Base-by-base conservation (phyloP, 768 basidiomycete genomes). In the Coprinellus micaceus region DNA sequence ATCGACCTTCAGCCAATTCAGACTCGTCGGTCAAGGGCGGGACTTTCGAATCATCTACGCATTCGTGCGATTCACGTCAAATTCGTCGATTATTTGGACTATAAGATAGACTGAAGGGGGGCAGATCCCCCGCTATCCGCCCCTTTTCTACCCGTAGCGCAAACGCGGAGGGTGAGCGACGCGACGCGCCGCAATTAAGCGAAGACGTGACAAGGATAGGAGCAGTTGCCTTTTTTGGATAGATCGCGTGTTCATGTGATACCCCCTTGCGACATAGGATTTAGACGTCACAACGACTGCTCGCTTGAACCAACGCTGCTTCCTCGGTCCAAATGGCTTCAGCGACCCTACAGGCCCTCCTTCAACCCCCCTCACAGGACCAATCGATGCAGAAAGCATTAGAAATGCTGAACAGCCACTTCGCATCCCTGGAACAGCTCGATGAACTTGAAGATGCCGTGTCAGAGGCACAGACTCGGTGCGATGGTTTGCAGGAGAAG, bases 371-470 rank as follows among this genome's bases (percentile, higher is more conserved):
- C 28, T 75, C 77, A 62, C 26, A 63, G 22, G 57, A 66, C 19
- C 59, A 72, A 15, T 72, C 76, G 55, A 61, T 71, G 56, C 64
- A 62, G 56, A 78, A 62, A 59, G 69, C 76, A 52, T 64, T 62
- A 41, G 63, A 59, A 51, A 72, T 57, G 59, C 58, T 91, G 5
- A 77, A 88, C 57, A 62, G 69, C 6, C 71, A 71, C 5, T 84
- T 82, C 57, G 61, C 67, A 5, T 74, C 80, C 3, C 67, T 82
- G 33, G 74, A 80, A 10, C 77, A 83, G 58, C 76, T 90, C 3
- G 73, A 77, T 28, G 67, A 69, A 17, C 70, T 86, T 2, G 78
- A 81, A 11, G 57, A 62, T 9, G 60, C 73, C 2, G 73, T 87
- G n/a, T 64, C 67, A 12, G 66, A 79, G 26, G 77, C 81, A 6